Evolutionary conservation across 2,329 filamentous ascomycete genomes (phyloP), one percentile per base, ranked within the genome.

Genomic region (Ciborinia camelliae): DNA sequence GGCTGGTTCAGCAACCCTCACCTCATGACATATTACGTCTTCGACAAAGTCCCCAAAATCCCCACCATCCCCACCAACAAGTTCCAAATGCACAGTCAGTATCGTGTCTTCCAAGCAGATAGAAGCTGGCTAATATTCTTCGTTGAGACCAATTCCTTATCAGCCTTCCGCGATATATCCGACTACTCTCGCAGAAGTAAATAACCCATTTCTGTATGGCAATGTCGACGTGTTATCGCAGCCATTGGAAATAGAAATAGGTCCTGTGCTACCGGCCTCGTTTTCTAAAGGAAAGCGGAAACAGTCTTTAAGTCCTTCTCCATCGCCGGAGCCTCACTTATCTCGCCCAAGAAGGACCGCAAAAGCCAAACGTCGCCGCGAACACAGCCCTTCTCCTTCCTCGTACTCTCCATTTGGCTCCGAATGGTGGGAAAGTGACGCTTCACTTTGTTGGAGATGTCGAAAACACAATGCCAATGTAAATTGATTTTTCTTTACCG

Each of bases 391-490:
- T 37, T n/a, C 28, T 39, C 3, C 32, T 32, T 52, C 32, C 8
- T 3, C 23, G 10, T 7, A 61, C 23, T 14, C 35, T 47, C 26
- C 48, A 41, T 35, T 26, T 30, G 32, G 28, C 9, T 26, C 32
- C 20, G 28, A 61, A 26, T 59, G 53, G 30, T 51, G 30, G 26
- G 41, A 54, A 32, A 62, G 48, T 45, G 62, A 59, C 35, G 62
- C 32, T 20, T 51, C 62, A 10, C 41, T 51, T 23, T 64, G 62
- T 26, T 64, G 62, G 62, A 64, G 62, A 41, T 64, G 62, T 20
- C 32, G 43, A 12, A 64, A 51, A 58, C 45, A 51, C 12, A 64
- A 64, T 10, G 9, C 43, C n/a, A 64, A 64, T 43, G 62, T 59
- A 59, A 20, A 5, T 43, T 20, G 8, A 41, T 7, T 47, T 63